phyloP scores from a whole-genome alignment of 2,329 filamentous ascomycete species.

The Beauveria pseudobassiana region DNA sequence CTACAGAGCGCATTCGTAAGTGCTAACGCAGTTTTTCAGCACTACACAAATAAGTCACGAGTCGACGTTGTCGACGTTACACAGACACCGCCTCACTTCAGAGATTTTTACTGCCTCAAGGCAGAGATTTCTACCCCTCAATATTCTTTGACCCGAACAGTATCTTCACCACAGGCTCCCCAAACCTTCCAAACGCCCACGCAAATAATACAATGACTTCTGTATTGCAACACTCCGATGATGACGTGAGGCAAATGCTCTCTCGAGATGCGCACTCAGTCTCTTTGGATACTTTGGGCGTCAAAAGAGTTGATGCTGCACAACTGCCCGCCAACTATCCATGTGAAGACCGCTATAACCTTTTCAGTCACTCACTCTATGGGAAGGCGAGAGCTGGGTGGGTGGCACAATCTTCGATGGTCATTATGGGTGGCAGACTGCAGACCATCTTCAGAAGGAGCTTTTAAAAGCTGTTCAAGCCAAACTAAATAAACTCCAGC shows the following conservation, averaged over 20 bases:
- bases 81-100: too few relatives aligned
- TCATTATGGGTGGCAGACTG: constrained; percentile 28
- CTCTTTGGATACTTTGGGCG: neutral
- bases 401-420: constrained; percentile 29
- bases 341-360: constrained; percentile 1
- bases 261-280: neutral
- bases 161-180: too few relatives aligned
- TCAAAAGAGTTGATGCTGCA: neutral
- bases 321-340: neutral
- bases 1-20: too few relatives aligned
- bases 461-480: constrained; percentile 23
- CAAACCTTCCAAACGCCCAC: neutral
- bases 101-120: too few relatives aligned
- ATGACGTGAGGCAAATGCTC: neutral
- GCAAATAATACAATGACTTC: neutral
- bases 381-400: constrained; percentile 20
- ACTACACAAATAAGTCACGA: too few relatives aligned
- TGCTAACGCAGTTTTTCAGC: too few relatives aligned
- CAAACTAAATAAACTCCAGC: neutral
- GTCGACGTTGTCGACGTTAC: too few relatives aligned
- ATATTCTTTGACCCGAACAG: too few relatives aligned
- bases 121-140: too few relatives aligned
- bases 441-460: constrained; percentile 23
- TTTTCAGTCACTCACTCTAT: neutral
- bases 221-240: neutral